A percentile compares a stretch with the other conserved stretches of the same genome.
Evolutionary conservation across 306 rosid species (phyloP).

Genomic region (Vigna nakashimae): DNA sequence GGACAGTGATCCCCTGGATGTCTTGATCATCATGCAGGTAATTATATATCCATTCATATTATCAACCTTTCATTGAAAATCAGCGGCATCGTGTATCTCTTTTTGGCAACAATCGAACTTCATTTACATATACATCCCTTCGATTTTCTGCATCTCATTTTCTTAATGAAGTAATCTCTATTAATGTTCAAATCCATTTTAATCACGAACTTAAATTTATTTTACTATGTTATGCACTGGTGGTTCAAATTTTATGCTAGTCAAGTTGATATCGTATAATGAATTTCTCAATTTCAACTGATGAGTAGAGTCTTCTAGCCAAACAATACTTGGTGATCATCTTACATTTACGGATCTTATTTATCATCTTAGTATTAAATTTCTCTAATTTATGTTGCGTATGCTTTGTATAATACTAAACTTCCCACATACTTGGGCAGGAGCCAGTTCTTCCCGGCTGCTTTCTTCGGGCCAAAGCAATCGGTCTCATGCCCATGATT

Average conservation of each 20-base stretch:
- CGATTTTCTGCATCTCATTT: not conserved
- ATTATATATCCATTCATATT: slow-evolving; percentile 26
- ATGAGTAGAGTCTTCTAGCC: slow-evolving; percentile 9
- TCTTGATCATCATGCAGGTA: slow-evolving; percentile 92
- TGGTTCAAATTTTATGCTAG: not conserved
- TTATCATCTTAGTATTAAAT: slow-evolving; percentile 3
- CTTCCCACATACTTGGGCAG: slow-evolving; percentile 49
- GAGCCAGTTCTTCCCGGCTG: slow-evolving; percentile 97
- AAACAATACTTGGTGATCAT: slow-evolving; percentile 9
- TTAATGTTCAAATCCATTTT: not conserved
- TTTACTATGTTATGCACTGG: not conserved
- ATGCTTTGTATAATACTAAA: slow-evolving; percentile 21
- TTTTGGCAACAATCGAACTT: not conserved
- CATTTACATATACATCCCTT: not conserved
- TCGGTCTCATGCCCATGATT: slow-evolving; percentile 98
- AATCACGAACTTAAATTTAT: not conserved
- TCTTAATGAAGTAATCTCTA: not conserved
- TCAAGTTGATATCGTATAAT: not conserved
- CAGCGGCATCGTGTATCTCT: not conserved
- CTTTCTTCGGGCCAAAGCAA: slow-evolving; percentile 96
- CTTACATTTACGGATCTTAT: not conserved
- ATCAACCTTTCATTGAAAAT: slow-evolving; percentile 9
- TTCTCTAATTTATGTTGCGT: not conserved
- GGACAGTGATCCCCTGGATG: slow-evolving; percentile 91
- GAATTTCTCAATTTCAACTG: slow-evolving; percentile 13